phyloP scores from a whole-genome alignment of 129 eudicot genomes.

The Ambrosia artemisiifolia region DNA sequence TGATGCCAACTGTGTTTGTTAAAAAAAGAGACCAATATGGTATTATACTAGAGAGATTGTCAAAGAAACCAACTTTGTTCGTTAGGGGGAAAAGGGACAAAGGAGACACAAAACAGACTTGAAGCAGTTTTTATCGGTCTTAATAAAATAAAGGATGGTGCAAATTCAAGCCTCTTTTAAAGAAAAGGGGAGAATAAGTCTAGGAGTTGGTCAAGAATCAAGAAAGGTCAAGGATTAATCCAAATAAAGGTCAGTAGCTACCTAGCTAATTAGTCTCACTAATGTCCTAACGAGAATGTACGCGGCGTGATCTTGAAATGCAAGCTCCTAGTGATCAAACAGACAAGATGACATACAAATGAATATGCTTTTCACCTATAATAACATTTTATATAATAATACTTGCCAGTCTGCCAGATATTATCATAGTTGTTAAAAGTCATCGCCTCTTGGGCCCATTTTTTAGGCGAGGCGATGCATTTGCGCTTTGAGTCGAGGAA shows the following conservation, averaged over 20 bases:
- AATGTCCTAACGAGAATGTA: not conserved
- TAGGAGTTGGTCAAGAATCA: not conserved
- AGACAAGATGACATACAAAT: not conserved
- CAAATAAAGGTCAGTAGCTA: not conserved
- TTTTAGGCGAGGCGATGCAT: no score
- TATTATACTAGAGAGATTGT: conserved; percentile 4
- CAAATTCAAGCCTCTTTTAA: not conserved
- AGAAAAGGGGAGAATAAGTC: not conserved
- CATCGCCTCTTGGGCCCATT: no score
- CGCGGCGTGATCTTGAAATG: not conserved
- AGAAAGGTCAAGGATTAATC: not conserved
- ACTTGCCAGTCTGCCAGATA: no score
- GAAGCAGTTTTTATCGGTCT: not conserved
- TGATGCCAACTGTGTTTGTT: not conserved
- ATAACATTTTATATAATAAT: not conserved
- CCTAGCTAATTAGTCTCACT: conserved; percentile 8
- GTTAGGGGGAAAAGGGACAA: not conserved
- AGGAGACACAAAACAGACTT: not conserved
- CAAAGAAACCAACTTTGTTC: no score
- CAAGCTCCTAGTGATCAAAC: not conserved
- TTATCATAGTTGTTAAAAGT: no score
- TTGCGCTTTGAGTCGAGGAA: no score
- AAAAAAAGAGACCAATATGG: not conserved
- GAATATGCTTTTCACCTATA: not conserved
- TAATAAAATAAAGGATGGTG: not conserved